Conservation (phyloP, 192 early-diverging fungal genomes). For the Podila epicladia region DNA sequence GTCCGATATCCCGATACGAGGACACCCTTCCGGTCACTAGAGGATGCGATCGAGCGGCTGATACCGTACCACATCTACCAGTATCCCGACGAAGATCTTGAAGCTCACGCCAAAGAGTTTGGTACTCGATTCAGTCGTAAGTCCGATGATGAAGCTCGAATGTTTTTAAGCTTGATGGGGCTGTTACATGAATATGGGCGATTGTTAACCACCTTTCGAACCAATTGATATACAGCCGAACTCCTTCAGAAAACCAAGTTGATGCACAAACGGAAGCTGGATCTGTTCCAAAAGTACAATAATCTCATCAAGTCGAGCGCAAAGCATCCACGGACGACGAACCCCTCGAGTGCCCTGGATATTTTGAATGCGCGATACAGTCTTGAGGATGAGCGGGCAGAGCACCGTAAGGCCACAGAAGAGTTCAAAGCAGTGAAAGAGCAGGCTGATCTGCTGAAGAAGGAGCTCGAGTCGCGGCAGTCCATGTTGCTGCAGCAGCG, state of each 20-base stretch:
- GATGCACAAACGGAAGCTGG: slow-evolving; percentile 18
- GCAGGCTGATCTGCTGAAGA: slow-evolving; percentile 9
- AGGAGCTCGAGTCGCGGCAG: slow-evolving; percentile 29
- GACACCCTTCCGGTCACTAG: slow-evolving; percentile 68
- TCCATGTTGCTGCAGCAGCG: slow-evolving; percentile 18
- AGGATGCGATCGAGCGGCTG: slow-evolving; percentile 71
- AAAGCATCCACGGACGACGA: slow-evolving; percentile 12
- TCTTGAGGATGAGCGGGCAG: slow-evolving; percentile 23
- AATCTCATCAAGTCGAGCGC: slow-evolving; percentile 13
- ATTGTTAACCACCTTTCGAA: background rate
- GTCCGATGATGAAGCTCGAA: background rate
- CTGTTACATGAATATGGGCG: too few species aligned
- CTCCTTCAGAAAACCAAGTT: slow-evolving; percentile 5
- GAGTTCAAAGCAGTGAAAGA: slow-evolving; percentile 8
- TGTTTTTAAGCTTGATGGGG: background rate
- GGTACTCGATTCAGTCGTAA: slow-evolving; percentile 19
- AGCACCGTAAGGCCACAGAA: slow-evolving; percentile 4
- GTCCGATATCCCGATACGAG: slow-evolving; percentile 58
- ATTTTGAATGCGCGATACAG: slow-evolving; percentile 14
- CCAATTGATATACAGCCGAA: slow-evolving; percentile 9
- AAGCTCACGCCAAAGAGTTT: slow-evolving; percentile 38
- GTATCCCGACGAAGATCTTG: slow-evolving; percentile 64
- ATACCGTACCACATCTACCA: slow-evolving; percentile 83
- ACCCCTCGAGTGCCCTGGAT: slow-evolving; percentile 23
- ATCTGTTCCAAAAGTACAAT: slow-evolving; percentile 11